These are phyloP conservation scores for Tephrocybe sp. DNA, from an alignment of 768 basidiomycete species.

Conservation along the genomic window DNA sequence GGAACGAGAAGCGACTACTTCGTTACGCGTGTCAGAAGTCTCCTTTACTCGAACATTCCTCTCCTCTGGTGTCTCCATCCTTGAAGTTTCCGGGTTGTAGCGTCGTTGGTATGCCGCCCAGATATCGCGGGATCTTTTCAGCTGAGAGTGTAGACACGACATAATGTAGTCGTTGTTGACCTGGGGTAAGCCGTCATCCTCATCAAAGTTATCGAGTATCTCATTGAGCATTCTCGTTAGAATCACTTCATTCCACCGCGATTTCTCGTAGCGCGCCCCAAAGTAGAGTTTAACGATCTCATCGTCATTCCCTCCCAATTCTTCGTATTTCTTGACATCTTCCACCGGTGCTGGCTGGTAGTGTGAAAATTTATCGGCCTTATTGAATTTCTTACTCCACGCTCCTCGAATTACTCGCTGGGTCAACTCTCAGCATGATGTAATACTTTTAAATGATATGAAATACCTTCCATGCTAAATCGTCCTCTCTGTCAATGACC, in stretches of 20 bases:
- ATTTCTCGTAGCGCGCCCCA: background rate
- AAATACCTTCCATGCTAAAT: too few relatives aligned
- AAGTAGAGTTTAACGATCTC: background rate
- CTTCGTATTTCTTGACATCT: too few relatives aligned
- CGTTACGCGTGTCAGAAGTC: background rate
- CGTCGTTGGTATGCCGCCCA: background rate
- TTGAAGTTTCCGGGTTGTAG: background rate
- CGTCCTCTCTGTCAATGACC: too few relatives aligned
- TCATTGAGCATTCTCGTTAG: background rate
- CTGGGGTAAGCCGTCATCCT: constrained; percentile 3
- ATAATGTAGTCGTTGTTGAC: constrained; percentile 1
- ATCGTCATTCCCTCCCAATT: too few relatives aligned
- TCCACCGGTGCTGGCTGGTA: too few relatives aligned
- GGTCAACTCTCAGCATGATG: too few relatives aligned
- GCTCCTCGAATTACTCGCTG: background rate
- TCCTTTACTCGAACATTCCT: background rate
- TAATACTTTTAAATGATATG: too few relatives aligned
- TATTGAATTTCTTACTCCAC: too few relatives aligned
- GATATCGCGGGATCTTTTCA: constrained; percentile 8
- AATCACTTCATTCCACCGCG: background rate
- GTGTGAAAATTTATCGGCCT: too few relatives aligned
- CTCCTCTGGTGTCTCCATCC: constrained; percentile 2
- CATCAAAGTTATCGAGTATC: background rate
- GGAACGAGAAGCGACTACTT: background rate
- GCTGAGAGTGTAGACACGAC: background rate